Base-by-base conservation (phyloP, 768 basidiomycete species). In the Krasilnikovozyma curviuscula region DNA sequence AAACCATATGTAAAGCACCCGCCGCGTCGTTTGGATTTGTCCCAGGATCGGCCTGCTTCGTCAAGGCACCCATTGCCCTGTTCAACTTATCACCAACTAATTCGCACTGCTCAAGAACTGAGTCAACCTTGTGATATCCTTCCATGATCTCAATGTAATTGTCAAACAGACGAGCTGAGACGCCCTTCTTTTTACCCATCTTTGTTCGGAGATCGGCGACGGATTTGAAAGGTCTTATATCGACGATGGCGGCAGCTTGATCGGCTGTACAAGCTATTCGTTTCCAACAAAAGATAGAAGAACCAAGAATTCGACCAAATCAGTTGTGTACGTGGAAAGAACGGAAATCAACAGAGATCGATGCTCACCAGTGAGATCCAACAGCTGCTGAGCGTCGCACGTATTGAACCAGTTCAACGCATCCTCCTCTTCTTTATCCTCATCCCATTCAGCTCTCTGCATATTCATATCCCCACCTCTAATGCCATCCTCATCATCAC, bases 121-220 rank as follows among this genome's bases (percentile, higher is more conserved):
- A 74, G 63, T 98, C 93, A 47, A 97, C 88, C 31, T 78, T 75
- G 10, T 77, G 76, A 58, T 91, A 95, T 5, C 65, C 64, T 44
- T 63, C 60, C 60, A 95, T 79, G 56, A 93, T 81, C 33, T 75
- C 71, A 46, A 75, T 75, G 62, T 83, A 88, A 55, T 89, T 85
- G 59, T 91, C 85, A 61, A 97, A 84, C 63, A 97, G 71, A 48
- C 81, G 76, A 51, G 82, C 72, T 53, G 85, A 88, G 57, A 98
- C 77, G 19, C 91, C 89, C 59, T 84, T 88, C 68, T 83, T 89
- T 69, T 78, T 83, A n/a, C 78, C 80, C 8, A 97, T 72, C 63
- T 81, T 89, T 37, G 60, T 60, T 39, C 75, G 76, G 40, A 91
- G 67, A 49, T 88, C 82, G 25, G 79, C 77, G 30, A 79, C 70